Base-by-base conservation (phyloP, 139 green algal species). In the Cymbomonas tetramitiformis region DNA sequence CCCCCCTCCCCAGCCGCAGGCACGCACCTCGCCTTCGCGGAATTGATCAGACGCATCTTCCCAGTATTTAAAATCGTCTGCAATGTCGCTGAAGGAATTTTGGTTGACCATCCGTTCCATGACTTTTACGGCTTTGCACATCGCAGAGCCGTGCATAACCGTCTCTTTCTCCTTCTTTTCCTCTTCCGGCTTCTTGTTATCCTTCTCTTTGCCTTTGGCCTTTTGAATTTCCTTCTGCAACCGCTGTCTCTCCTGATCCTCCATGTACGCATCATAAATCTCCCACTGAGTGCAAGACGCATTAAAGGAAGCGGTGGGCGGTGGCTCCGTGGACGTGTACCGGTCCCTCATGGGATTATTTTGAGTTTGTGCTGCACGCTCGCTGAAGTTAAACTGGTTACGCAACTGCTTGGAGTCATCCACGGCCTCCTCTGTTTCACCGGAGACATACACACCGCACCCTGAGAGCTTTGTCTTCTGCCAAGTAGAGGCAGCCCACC, bases 11-110 rank as follows among this genome's bases (percentile, higher is more conserved):
- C n/a, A n/a, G n/a, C n/a, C n/a, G n/a, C n/a, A n/a, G n/a, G n/a
- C n/a, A n/a, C n/a, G n/a, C n/a, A n/a, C n/a, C n/a, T 69, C 61
- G 3, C 61, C 61, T 7, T 52, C 53, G 4, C 64, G 39, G 26
- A 78, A 61, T 30, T 50, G 62, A 41, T 96, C 88, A 0, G 68
- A 73, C 1, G 68, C 69, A 51, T 96, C 88, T 25, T 96, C 86
- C 87, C 87, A 95, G 73, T 93, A 94, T 73, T 90, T 92, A 74
- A 91, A 94, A 75, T 96, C 88, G 75, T 86, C 83, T 9, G 68
- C 62, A 30, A 92, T 67, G 44, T 94, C 87, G 38, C 79, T 67
- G 52, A 80, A 82, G 44, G 72, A 73, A 73, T 94, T 94, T 53
- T 95, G 87, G 56, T 85, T 87, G 18, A 84, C 72, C 78, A 95